Evolutionary conservation across 345 rosid genomes (phyloP).

Genomic region (Physaria fendleri): DNA sequence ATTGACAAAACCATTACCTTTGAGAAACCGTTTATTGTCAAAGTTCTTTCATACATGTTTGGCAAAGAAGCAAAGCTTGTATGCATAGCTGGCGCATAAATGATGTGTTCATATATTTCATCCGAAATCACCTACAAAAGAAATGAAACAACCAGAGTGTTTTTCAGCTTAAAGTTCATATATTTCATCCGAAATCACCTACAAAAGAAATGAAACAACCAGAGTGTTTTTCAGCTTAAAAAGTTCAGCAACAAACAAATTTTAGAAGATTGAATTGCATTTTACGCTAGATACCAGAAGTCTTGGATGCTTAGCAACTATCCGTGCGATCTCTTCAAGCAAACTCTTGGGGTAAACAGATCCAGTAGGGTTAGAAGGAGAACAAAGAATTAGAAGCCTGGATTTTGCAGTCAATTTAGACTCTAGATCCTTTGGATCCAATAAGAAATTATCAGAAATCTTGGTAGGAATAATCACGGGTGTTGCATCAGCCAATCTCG

Average conservation of each 20-base stretch:
- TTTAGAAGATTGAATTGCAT: background rate
- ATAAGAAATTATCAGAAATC: conserved; percentile 73
- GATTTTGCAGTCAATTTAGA: conserved; percentile 71
- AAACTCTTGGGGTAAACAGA: conserved; percentile 85
- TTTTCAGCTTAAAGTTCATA: conserved; percentile 48
- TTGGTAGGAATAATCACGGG: conserved; percentile 83
- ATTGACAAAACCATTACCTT: conserved; percentile 47
- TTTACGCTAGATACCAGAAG: conserved; percentile 56
- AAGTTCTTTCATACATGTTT: conserved; percentile 88
- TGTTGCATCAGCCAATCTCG: conserved; percentile 88
- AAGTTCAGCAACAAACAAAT: conserved; percentile 36
- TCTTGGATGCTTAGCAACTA: conserved; percentile 89
- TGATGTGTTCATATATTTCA: conserved; percentile 96
- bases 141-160: background rate
- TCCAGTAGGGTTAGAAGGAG: conserved; percentile 98
- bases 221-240: background rate
- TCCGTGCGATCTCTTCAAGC: conserved; percentile 84
- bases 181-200: conserved; percentile 96
- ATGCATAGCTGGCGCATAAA: conserved; percentile 86
- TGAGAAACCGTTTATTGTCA: conserved; percentile 93
- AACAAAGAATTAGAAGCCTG: conserved; percentile 80
- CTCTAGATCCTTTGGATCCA: conserved; percentile 82
- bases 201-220: conserved; percentile 9
- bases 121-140: conserved; percentile 73
- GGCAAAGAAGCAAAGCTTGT: conserved; percentile 96